phyloP scores from a whole-genome alignment of 2,329 filamentous ascomycete species.

The Aspergillus vadensis region DNA sequence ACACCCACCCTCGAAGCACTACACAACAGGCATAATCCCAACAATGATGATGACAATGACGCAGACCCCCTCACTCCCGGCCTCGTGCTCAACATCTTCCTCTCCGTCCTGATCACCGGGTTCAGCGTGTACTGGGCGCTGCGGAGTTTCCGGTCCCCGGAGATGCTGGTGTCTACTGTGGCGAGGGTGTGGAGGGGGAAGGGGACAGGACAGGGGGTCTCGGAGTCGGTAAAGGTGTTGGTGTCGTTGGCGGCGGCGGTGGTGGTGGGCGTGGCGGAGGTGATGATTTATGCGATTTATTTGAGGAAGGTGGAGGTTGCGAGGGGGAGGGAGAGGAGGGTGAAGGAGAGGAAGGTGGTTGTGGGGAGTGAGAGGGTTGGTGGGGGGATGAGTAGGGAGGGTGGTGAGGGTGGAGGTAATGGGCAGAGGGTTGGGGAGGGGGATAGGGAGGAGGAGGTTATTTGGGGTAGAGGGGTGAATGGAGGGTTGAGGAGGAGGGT shows the following conservation, averaged over 20 bases:
- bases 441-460: slow-evolving; percentile 34
- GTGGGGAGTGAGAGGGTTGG: slow-evolving; percentile 27
- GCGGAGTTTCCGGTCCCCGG: slow-evolving; percentile 40
- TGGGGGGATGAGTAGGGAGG: slow-evolving; percentile 2
- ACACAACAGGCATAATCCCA: slow-evolving; percentile 37
- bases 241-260: slow-evolving; percentile 44
- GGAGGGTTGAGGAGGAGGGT: slow-evolving; percentile 45
- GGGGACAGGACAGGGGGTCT: slow-evolving; percentile 21
- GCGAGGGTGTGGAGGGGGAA: slow-evolving; percentile 17
- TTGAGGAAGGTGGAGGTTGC: slow-evolving; percentile 46
- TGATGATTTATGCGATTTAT: slow-evolving; percentile 51
- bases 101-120: slow-evolving; percentile 75
- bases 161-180: slow-evolving; percentile 28
- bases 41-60: slow-evolving; percentile 27
- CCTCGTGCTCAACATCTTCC: slow-evolving; percentile 84
- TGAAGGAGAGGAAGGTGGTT: slow-evolving; percentile 44
- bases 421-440: not conserved
- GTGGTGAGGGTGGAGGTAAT: not conserved
- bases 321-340: slow-evolving; percentile 38
- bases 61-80: slow-evolving; percentile 51
- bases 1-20: slow-evolving; percentile 56
- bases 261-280: slow-evolving; percentile 50
- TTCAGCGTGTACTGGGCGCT: slow-evolving; percentile 50
- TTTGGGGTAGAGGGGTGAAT: slow-evolving; percentile 46
- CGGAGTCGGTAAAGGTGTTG: slow-evolving; percentile 43